These are phyloP conservation scores for Nadsonia fulvescens DNA, from an alignment of 805 yeast genomes.

Conservation along the genomic window DNA sequence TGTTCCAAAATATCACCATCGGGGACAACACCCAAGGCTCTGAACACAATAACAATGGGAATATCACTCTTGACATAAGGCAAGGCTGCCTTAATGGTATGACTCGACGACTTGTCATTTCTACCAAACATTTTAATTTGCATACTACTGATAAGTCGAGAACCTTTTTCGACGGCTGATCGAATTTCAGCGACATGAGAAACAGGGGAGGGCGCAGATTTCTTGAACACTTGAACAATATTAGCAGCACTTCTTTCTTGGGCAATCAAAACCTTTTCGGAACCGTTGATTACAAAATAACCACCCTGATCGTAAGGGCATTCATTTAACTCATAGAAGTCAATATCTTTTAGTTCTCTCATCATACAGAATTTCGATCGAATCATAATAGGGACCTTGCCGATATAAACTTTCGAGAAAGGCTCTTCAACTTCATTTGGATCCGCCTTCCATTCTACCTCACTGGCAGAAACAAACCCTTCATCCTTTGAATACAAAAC, in stretches of 20 bases:
- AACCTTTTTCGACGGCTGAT: constrained; percentile 93
- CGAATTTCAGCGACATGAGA: constrained; percentile 94
- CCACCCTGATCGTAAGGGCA: constrained; percentile 99
- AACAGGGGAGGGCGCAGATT: constrained; percentile 92
- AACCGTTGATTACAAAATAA: constrained; percentile 92
- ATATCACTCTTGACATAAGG: constrained; percentile 95
- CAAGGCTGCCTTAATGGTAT: constrained; percentile 81
- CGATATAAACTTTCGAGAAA: constrained; percentile 76
- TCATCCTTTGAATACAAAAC: constrained; percentile 71
- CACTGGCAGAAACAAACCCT: constrained; percentile 20
- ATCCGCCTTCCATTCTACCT: constrained; percentile 38
- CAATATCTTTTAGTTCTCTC: constrained; percentile 77
- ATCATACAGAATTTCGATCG: constrained; percentile 91
- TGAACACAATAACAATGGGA: constrained; percentile 89
- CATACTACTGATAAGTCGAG: constrained; percentile 81
- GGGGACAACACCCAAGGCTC: constrained; percentile 96
- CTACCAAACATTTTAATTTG: constrained; percentile 84
- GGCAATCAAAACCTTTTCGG: constrained; percentile 94
- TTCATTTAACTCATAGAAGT: constrained; percentile 86
- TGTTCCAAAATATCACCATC: constrained; percentile 98
- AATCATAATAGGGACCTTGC: constrained; percentile 95
- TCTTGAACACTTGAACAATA: constrained; percentile 94
- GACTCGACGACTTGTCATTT: constrained; percentile 34
- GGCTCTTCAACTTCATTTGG: constrained; percentile 42
- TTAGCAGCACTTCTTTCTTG: constrained; percentile 98